Conservation (phyloP, 2,329 filamentous ascomycete genomes). For the Trematosphaeria pertusa region DNA sequence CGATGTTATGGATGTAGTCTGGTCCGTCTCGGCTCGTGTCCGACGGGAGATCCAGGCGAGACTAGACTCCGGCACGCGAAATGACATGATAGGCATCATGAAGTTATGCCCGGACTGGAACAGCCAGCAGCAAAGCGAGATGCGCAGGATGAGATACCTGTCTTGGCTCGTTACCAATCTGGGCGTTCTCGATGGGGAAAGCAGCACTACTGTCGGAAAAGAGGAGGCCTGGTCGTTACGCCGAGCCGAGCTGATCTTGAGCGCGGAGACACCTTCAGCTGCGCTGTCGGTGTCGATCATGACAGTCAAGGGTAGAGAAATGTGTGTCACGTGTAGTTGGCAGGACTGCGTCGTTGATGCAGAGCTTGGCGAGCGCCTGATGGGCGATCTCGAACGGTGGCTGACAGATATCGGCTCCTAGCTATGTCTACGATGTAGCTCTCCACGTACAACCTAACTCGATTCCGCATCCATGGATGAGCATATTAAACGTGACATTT, state of each 20-base stretch:
- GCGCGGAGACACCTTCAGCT: conserved; percentile 20
- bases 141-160: conserved; percentile 12
- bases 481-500: too few species aligned
- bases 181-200: conserved; percentile 19
- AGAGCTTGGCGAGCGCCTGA: conserved; percentile 17
- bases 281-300: conserved; percentile 19
- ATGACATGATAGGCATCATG: conserved; percentile 13
- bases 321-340: conserved; percentile 17
- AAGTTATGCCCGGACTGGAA: conserved; percentile 14
- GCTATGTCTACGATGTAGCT: too few species aligned
- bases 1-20: conserved; percentile 13
- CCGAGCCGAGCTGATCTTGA: conserved; percentile 17
- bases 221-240: conserved; percentile 17
- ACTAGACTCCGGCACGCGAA: conserved; percentile 7
- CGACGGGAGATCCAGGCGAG: conserved; percentile 9
- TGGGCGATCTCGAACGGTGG: conserved; percentile 18
- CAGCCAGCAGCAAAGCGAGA: conserved; percentile 14
- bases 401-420: conserved; percentile 17
- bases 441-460: too few species aligned
- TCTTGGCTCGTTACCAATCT: conserved; percentile 26
- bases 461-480: too few species aligned
- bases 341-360: conserved; percentile 15
- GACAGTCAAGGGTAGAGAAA: conserved; percentile 20
- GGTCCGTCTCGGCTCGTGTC: conserved; percentile 15
- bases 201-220: conserved; percentile 1